Base-by-base conservation (phyloP, 441 rosid genomes). In the Syzygium malaccense region DNA sequence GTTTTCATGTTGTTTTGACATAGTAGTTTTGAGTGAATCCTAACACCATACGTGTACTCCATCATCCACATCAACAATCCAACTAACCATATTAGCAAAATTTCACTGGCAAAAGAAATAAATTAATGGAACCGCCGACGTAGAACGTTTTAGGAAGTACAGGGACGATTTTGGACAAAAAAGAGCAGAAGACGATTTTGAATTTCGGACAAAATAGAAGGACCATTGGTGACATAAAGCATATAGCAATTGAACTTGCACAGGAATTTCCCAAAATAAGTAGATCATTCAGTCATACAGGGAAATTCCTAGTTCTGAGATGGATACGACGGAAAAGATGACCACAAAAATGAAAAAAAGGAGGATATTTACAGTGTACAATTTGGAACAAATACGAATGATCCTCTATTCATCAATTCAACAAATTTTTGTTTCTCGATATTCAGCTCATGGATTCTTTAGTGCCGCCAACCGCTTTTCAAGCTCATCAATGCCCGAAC, bases 401-500 rank as follows among this genome's bases (percentile, higher is more conserved):
- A 87, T 56, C 51, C 88, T 80, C 54, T 53, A 18, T 54, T 60
- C n/a, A 20, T 86, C 45, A 28, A 60, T 45, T 41, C 51, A 54
- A n/a, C 15, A 88, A 28, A 9, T 71, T 48, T 78, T 51, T 83
- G 41, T n/a, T 56, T 89, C 83, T 49, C 55, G 11, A 86, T 85
- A 85, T 75, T 86, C 85, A 8, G 88, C 87, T 93, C 90, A 95
- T 68, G 97, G 93, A 89, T 94, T 95, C 91, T 98, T 95, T 87
- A 98, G 96, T 66, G 99, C 95, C 7, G 96, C 98, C 97, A 96
- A 92, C 37, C 97, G 95, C 93, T 98, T 93, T 95, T 98, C 99
- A 28, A 98, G 94, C 86, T 95, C 98, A 91, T 93, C 92, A 28
- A 94, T 90, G 79, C 91, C 96, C 88, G 98, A 96, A 94, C 99